These are phyloP conservation scores for Millerozyma miso DNA, from an alignment of 805 yeast genomes.

Conservation along the genomic window DNA sequence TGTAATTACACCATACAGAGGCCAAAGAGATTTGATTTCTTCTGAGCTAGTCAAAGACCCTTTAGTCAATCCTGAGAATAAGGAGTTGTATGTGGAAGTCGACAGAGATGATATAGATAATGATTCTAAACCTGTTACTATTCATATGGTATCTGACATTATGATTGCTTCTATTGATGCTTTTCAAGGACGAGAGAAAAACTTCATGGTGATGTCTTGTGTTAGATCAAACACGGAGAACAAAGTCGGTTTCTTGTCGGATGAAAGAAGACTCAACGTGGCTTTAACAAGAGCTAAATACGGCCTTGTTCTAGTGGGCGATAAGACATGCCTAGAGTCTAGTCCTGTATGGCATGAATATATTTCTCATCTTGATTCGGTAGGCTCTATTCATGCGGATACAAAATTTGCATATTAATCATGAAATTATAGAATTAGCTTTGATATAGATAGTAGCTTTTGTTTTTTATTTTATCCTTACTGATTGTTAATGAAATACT, in stretches of 20 bases:
- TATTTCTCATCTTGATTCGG: constrained; percentile 34
- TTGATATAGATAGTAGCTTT: not conserved
- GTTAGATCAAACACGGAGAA: constrained; percentile 66
- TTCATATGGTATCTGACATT: constrained; percentile 43
- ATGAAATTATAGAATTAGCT: not conserved
- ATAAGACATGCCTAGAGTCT: constrained; percentile 41
- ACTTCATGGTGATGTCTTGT: constrained; percentile 48
- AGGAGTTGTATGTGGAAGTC: constrained; percentile 45
- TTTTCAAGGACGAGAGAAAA: constrained; percentile 58
- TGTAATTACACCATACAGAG: constrained; percentile 71
- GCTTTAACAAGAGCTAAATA: constrained; percentile 85
- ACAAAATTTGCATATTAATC: constrained; percentile 8
- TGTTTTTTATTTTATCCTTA: not conserved
- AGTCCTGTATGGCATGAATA: constrained; percentile 50
- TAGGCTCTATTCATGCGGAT: constrained; percentile 23
- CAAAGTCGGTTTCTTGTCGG: constrained; percentile 78
- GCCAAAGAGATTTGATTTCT: constrained; percentile 64
- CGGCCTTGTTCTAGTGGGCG: constrained; percentile 55
- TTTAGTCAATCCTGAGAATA: constrained; percentile 51
- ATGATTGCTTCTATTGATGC: constrained; percentile 61
- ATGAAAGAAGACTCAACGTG: constrained; percentile 82
- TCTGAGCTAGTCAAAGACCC: constrained; percentile 44
- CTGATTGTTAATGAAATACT: not conserved
- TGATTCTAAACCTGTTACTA: constrained; percentile 44
- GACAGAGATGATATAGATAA: constrained; percentile 58